Base-by-base conservation (phyloP, 495 filamentous ascomycete genomes). In the Aspergillus bertholletiae region DNA sequence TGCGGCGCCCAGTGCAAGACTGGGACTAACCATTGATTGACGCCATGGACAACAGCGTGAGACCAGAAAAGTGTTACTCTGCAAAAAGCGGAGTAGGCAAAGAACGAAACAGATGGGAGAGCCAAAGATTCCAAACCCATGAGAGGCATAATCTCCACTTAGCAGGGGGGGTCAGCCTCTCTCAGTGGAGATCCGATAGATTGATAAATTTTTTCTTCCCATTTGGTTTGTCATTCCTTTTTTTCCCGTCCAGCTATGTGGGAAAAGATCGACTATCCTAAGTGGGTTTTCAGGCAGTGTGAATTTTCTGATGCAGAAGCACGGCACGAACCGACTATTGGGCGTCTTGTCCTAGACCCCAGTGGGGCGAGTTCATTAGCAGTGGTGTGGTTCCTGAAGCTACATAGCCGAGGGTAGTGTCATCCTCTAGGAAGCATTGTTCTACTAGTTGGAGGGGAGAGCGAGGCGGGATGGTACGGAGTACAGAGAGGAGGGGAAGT, bases 61-160 rank as follows among this genome's bases (percentile, higher is more conserved):
- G 13, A 17, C 21, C 21, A 40, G 40, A 27, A 46, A 43, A 54
- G 51, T 41, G 41, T 46, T 41, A 21, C 43, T 26, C 28, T 13
- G 32, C 20, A 43, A 32, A 53, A 45, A 32, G n/a, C 8, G 27
- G 41, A 27, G 51, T 46, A 46, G 40, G 7, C 46, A 47, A 30
- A 47, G 28, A 41, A 49, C 37, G 37, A 53, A 30, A 22, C 12
- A 43, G 48, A 48, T 18, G 17, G 27, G 39, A 52, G 15, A 13
- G 34, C 39, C 37, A 30, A 53, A 54, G 35, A 21, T 18, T 44
- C 17, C 35, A 48, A n/a, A n/a, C n/a, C n/a, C n/a, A n/a, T n/a
- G 37, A 49, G 56, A 59, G 53, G 9, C 13, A 46, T 15, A 24
- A 50, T 37, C 54, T 46, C 54, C 54, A 56, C 54, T 51, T 28